These are phyloP conservation scores for Phialocephala sp. DNA, from an alignment of 2,329 filamentous ascomycete genomes.

Conservation along the genomic window DNA sequence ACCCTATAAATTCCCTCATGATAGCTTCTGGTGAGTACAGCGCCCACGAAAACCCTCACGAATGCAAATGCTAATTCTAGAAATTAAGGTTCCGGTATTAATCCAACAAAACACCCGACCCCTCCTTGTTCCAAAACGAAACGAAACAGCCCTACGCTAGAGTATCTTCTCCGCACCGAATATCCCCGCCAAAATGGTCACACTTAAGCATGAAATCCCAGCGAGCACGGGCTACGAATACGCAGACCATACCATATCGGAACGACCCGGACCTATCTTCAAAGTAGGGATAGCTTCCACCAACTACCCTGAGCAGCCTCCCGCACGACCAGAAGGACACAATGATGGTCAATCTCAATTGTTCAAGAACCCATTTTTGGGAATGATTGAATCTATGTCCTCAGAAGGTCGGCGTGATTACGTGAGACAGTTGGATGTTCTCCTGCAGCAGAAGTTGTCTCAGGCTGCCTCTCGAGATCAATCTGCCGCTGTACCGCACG, in stretches of 20 bases:
- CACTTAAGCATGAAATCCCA: constrained; percentile 4
- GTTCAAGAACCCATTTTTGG: no score
- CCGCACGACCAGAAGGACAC: neutral
- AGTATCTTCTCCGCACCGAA: neutral
- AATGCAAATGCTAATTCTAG: no score
- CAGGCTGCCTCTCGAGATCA: neutral
- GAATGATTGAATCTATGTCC: neutral
- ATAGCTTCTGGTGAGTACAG: neutral
- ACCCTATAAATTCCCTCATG: no score
- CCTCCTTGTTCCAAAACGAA: neutral
- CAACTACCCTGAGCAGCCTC: neutral
- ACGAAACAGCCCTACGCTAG: neutral
- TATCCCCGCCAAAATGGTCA: constrained; percentile 4
- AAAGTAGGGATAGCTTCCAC: neutral
- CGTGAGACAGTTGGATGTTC: neutral
- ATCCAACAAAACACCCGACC: neutral
- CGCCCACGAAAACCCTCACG: no score
- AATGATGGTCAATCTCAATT: neutral
- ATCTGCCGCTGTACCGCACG: neutral
- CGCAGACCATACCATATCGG: constrained; percentile 4
- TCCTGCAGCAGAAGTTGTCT: neutral
- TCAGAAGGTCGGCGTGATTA: neutral
- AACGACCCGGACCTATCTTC: constrained; percentile 4
- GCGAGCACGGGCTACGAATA: neutral
- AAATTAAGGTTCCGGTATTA: neutral